phyloP scores from a whole-genome alignment of 108 stramenopile genomes.

The Cyclostephanos invisitatus region DNA sequence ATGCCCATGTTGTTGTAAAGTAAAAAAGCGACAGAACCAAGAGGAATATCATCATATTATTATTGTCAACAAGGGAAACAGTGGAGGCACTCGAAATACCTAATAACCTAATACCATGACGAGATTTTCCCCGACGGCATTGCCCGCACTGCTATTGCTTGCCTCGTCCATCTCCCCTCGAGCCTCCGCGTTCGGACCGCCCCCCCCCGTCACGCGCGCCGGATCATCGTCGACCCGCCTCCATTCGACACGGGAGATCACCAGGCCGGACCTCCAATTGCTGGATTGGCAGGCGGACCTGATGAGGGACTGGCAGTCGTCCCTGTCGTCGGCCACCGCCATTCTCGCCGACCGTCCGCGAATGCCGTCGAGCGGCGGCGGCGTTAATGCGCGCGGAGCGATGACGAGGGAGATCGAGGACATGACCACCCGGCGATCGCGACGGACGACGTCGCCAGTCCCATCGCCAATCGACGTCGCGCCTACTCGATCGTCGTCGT shows the following conservation, averaged over 20 bases:
- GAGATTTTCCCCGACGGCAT: not conserved
- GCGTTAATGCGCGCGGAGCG: too few species aligned
- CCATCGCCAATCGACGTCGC: not conserved
- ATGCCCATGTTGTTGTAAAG: not conserved
- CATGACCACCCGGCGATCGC: not conserved
- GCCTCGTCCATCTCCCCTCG: not conserved
- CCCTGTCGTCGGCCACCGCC: too few species aligned
- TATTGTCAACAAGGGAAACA: too few species aligned
- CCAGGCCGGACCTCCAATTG: not conserved
- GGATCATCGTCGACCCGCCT: not conserved
- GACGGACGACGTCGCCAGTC: not conserved
- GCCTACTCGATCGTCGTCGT: not conserved
- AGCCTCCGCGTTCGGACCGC: constrained; percentile 13
- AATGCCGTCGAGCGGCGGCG: too few species aligned
- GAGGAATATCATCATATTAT: too few species aligned
- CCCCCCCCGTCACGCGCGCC: not conserved
- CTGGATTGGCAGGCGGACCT: too few species aligned
- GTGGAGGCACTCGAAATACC: too few species aligned
- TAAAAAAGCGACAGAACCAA: too few species aligned
- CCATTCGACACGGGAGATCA: too few species aligned
- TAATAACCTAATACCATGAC: constrained; percentile 5
- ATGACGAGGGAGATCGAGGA: too few species aligned
- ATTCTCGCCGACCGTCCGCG: too few species aligned
- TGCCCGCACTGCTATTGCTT: not conserved
- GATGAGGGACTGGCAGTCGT: too few species aligned